These are phyloP conservation scores for Harrya chromipes DNA, from an alignment of 768 basidiomycete species.

Conservation along the genomic window DNA sequence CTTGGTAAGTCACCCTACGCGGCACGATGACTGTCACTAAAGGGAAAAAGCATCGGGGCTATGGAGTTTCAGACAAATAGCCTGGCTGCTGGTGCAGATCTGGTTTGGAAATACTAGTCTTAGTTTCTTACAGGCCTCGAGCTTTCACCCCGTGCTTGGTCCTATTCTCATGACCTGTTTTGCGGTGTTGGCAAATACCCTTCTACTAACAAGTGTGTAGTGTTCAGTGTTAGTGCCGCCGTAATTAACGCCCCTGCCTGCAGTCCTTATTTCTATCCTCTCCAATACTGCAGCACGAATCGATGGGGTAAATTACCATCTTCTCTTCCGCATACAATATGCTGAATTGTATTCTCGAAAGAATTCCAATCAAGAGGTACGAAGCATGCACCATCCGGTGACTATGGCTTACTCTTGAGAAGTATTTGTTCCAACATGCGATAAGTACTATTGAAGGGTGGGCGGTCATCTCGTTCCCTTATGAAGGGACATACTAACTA, in stretches of 20 bases:
- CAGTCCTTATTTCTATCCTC: slow-evolving; percentile 80
- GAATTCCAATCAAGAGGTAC: slow-evolving; percentile 62
- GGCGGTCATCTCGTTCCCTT: not conserved
- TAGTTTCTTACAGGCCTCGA: slow-evolving; percentile 51
- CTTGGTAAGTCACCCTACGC: slow-evolving; percentile 35
- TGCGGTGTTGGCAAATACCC: slow-evolving; percentile 74
- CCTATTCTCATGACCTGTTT: slow-evolving; percentile 78
- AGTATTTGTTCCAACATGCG: slow-evolving; percentile 87
- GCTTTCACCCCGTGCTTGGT: slow-evolving; percentile 68
- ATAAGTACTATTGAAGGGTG: slow-evolving; percentile 89
- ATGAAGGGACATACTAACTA: slow-evolving; percentile 3
- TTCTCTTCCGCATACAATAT: not conserved
- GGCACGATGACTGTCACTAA: slow-evolving; percentile 22
- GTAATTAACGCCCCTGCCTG: not conserved
- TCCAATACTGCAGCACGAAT: slow-evolving; percentile 86
- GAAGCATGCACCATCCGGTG: not conserved
- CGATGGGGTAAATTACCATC: slow-evolving; percentile 45
- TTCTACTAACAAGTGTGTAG: slow-evolving; percentile 72
- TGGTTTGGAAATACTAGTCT: slow-evolving; percentile 82
- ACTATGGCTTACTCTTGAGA: slow-evolving; percentile 16
- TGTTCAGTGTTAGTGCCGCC: not conserved
- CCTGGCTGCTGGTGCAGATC: slow-evolving; percentile 84
- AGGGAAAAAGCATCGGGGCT: slow-evolving; percentile 26
- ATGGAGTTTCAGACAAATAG: slow-evolving; percentile 47
- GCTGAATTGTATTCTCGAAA: slow-evolving; percentile 16